Evolutionary conservation across 2,329 filamentous ascomycete genomes (phyloP).

Genomic region (Trichoderma sp.): DNA sequence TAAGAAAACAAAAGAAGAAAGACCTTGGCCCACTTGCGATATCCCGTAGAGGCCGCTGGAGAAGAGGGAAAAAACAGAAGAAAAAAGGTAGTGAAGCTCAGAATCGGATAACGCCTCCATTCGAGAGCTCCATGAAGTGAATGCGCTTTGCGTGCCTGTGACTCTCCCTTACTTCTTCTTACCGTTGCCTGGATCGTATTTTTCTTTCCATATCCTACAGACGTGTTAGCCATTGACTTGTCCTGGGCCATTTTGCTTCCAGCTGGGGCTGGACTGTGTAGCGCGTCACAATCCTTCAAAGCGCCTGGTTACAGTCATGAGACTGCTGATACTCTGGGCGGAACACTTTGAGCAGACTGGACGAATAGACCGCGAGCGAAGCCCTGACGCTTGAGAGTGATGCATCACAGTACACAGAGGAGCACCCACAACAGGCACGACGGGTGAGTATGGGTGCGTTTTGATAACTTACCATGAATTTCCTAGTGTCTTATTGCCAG

Average conservation of each 20-base stretch:
- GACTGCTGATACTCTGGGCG: background rate
- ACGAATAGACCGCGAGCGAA: conserved; percentile 1
- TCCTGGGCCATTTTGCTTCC: background rate
- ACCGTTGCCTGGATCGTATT: conserved; percentile 65
- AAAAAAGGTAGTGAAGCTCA: background rate
- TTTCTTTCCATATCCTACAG: conserved; percentile 94
- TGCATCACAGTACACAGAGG: conserved; percentile 1
- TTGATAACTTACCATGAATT: conserved; percentile 81
- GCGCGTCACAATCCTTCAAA: conserved; percentile 7
- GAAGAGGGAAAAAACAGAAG: background rate
- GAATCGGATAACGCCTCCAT: background rate
- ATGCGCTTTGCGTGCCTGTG: conserved; percentile 6
- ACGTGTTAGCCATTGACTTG: conserved; percentile 1
- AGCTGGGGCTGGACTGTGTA: conserved; percentile 7
- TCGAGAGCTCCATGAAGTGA: background rate
- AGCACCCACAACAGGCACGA: conserved; percentile 16
- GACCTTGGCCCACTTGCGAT: background rate
- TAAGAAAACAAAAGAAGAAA: background rate
- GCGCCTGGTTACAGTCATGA: conserved; percentile 15
- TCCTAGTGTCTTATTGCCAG: conserved; percentile 85
- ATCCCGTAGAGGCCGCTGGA: conserved; percentile 9
- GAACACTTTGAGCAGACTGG: background rate
- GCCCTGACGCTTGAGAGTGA: conserved; percentile 6
- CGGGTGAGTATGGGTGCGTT: conserved; percentile 24
- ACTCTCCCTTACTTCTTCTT: conserved; percentile 39